Conservation (phyloP, 352 stramenopile genomes). For the Phytophthora brassicae region DNA sequence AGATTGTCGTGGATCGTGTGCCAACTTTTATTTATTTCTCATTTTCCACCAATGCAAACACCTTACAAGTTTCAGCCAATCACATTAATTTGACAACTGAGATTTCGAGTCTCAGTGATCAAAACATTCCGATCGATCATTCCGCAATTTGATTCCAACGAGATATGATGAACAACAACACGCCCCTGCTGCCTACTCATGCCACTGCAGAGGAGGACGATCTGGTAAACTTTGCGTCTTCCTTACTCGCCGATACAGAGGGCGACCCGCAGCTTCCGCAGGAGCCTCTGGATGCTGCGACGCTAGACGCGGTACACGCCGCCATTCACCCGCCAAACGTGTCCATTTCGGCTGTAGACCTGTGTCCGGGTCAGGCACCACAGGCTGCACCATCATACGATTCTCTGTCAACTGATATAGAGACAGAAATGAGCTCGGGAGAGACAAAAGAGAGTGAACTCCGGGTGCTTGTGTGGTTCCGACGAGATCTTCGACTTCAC, state of each 20-base stretch:
- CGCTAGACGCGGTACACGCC: constrained; percentile 44
- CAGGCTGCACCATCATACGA: neutral
- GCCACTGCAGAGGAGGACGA: constrained; percentile 34
- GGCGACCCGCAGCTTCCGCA: constrained; percentile 24
- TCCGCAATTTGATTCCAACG: neutral
- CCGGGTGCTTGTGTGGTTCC: constrained; percentile 90
- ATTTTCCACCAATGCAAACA: constrained; percentile 6
- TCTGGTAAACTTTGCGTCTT: constrained; percentile 42
- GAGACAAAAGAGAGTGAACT: constrained; percentile 23
- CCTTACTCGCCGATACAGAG: constrained; percentile 41
- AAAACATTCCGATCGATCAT: too few relatives aligned
- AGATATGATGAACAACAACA: constrained; percentile 24
- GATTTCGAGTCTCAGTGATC: too few relatives aligned
- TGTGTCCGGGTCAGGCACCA: neutral
- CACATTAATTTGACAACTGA: neutral
- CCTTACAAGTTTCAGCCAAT: neutral
- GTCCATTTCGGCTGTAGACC: neutral
- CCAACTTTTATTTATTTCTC: constrained; percentile 89
- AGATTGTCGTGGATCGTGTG: constrained; percentile 93
- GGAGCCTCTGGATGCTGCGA: constrained; percentile 31
- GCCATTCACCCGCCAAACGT: constrained; percentile 27
- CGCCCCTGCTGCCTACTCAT: constrained; percentile 2
- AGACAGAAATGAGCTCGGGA: neutral
- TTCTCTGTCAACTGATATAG: constrained; percentile 1
- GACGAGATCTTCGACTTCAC: constrained; percentile 94